Conservation (phyloP, 176 grass and related monocot species). For the Tillandsia leiboldiana region DNA sequence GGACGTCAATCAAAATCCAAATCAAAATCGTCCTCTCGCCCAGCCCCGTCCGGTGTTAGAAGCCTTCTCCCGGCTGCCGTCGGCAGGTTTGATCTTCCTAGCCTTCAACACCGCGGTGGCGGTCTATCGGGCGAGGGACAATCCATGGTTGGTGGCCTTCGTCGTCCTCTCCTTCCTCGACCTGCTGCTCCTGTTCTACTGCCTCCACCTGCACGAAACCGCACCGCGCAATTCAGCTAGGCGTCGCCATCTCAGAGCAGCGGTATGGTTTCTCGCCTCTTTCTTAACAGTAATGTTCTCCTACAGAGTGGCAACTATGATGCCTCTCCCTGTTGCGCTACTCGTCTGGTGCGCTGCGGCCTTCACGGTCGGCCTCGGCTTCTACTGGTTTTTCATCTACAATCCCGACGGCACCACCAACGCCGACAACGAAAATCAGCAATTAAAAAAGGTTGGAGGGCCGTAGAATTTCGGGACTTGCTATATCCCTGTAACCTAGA, state of each 20-base stretch:
- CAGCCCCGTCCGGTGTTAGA: too few relatives aligned
- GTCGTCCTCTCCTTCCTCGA: not conserved
- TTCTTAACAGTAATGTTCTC: constrained; percentile 32
- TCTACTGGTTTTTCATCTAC: constrained; percentile 36
- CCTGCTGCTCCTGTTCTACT: constrained; percentile 16
- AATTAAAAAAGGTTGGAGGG: not conserved
- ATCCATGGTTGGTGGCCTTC: constrained; percentile 9
- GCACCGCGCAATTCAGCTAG: not conserved
- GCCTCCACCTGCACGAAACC: constrained; percentile 19
- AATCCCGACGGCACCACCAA: not conserved
- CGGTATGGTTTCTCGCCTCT: constrained; percentile 18
- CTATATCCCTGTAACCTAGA: too few relatives aligned
- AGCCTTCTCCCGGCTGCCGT: not conserved
- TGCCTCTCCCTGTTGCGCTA: constrained; percentile 29
- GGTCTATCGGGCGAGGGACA: not conserved
- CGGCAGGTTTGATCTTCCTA: constrained; percentile 8
- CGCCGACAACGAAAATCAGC: not conserved
- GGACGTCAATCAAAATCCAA: too few relatives aligned
- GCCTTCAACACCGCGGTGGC: constrained; percentile 15
- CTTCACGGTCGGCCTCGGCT: constrained; percentile 21
- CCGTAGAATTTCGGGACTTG: too few relatives aligned
- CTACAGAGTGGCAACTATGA: constrained; percentile 15
- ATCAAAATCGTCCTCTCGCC: too few relatives aligned
- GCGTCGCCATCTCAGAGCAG: constrained; percentile 6
- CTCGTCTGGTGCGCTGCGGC: constrained; percentile 36